These are phyloP conservation scores for Nakaseomyces glabratus DNA, from an alignment of 1,139 yeast species.

Conservation along the genomic window DNA sequence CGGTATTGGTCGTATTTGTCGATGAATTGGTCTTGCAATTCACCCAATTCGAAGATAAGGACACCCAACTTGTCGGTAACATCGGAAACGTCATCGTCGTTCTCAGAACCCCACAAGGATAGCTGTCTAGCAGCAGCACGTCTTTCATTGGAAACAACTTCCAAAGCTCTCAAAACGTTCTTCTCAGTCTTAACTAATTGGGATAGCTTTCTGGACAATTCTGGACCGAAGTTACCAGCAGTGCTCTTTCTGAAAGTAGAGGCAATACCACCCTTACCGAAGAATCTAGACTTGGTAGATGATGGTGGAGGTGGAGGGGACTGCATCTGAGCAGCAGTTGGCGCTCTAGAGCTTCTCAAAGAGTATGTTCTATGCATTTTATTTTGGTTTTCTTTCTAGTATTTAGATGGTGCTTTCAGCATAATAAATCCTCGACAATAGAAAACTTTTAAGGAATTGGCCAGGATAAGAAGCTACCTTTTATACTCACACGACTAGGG, in stretches of 20 bases:
- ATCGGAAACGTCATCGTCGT: slow-evolving; percentile 78
- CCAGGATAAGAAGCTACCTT: too few species aligned
- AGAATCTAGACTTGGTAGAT: slow-evolving; percentile 58
- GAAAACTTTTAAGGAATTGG: too few species aligned
- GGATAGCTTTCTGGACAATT: slow-evolving; percentile 65
- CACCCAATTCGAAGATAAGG: slow-evolving; percentile 72
- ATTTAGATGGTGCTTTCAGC: too few species aligned
- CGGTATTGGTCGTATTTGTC: slow-evolving; percentile 83
- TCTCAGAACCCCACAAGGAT: slow-evolving; percentile 76
- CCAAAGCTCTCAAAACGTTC: slow-evolving; percentile 70
- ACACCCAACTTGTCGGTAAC: slow-evolving; percentile 83
- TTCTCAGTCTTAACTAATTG: slow-evolving; percentile 76
- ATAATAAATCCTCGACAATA: too few species aligned
- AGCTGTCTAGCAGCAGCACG: slow-evolving; percentile 77
- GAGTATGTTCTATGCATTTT: slow-evolving; percentile 78
- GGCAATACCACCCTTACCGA: slow-evolving; percentile 64
- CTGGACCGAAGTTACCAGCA: slow-evolving; percentile 74
- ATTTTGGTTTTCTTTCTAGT: neutral
- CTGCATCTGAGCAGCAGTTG: slow-evolving; percentile 73
- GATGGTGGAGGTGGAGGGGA: slow-evolving; percentile 77
- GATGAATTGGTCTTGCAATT: slow-evolving; percentile 78
- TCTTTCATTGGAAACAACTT: slow-evolving; percentile 68
- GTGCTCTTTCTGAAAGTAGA: slow-evolving; percentile 58
- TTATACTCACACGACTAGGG: too few species aligned
- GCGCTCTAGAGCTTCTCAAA: slow-evolving; percentile 68